Evolutionary conservation across 2,329 filamentous ascomycete genomes (phyloP), one percentile per base, ranked within the genome.

Genomic region (Davidsoniella virescens): DNA sequence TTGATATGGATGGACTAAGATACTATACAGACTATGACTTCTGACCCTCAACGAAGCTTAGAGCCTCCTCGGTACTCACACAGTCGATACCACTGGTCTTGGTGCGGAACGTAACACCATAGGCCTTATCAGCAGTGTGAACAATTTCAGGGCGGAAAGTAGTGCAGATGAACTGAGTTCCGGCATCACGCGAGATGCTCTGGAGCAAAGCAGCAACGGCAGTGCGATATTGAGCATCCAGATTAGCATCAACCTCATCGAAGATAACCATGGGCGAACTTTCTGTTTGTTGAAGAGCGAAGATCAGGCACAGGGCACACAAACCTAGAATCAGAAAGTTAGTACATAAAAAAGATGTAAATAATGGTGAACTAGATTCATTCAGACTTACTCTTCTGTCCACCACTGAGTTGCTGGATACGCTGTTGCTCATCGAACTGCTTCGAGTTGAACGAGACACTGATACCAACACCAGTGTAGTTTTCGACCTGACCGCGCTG

Each of bases 201-300:
- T 90, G 73, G 18, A 98, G 73, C 69, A 96, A 85, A 51, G 85
- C 76, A 2, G 92, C 92, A 9, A 98, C 92, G 1, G 92, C 90
- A 1, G 92, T 95, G 54, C 92, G 84, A 69, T 98, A 98, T 66
- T 98, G 92, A 1, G 92, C 88, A 63, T 98, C 92, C 20, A 98
- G 76, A 63, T 98, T 98, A 64, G 92, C 92, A 62, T 98, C 92
- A 56, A 98, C 94, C 66, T 98, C 92, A 64, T 98, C 92, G 59
- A 98, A 98, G 60, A 98, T 88, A 63, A 98, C 95, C 73, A 98
- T 96, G 1, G 92, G 92, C 42, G 90, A 93, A 8, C 90, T 92
- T 63, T 98, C 92, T 53, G 90, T 94, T 58, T 88, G 86, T 66
- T 98, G 92, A 57, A 98, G 93, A n/a, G 92, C 92, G 63, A 98